Conservation (phyloP, 805 yeast genomes). For the Candida hispaniensis region DNA sequence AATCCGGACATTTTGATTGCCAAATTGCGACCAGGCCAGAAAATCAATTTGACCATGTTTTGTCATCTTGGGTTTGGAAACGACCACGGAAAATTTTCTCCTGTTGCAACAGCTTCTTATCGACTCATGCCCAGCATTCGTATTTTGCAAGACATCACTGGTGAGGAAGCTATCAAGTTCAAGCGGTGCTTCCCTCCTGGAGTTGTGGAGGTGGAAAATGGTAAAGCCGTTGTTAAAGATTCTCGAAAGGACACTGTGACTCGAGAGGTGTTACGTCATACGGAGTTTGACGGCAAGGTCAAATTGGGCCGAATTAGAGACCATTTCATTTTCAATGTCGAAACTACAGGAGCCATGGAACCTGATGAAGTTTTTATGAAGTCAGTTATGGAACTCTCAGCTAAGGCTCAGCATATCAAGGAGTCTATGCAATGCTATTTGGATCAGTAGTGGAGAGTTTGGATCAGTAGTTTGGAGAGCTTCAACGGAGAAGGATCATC, state of each 20-base stretch:
- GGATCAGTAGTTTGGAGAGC: too few species aligned
- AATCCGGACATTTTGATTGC: conserved; percentile 88
- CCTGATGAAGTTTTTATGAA: conserved; percentile 95
- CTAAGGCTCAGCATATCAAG: conserved; percentile 38
- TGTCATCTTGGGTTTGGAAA: conserved; percentile 85
- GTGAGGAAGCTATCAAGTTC: conserved; percentile 66
- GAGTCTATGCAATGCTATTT: conserved; percentile 2
- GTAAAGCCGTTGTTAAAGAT: conserved; percentile 71
- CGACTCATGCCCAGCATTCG: conserved; percentile 82
- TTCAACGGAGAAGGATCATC: too few species aligned
- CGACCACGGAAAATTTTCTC: conserved; percentile 96
- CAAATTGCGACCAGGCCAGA: conserved; percentile 94
- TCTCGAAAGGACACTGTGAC: conserved; percentile 94
- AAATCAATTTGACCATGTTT: conserved; percentile 79
- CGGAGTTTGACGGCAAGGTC: conserved; percentile 80
- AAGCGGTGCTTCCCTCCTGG: conserved; percentile 90
- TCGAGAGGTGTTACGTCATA: conserved; percentile 90
- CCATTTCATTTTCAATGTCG: conserved; percentile 90
- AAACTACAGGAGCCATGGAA: conserved; percentile 91
- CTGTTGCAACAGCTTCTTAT: conserved; percentile 94
- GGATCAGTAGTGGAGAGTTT: conserved; percentile 4
- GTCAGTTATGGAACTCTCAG: conserved; percentile 71
- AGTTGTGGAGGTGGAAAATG: conserved; percentile 63
- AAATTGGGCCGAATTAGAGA: conserved; percentile 84
- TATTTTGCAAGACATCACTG: conserved; percentile 49